Conservation (phyloP, 345 rosid species). For the Anastatica hierochuntica region DNA sequence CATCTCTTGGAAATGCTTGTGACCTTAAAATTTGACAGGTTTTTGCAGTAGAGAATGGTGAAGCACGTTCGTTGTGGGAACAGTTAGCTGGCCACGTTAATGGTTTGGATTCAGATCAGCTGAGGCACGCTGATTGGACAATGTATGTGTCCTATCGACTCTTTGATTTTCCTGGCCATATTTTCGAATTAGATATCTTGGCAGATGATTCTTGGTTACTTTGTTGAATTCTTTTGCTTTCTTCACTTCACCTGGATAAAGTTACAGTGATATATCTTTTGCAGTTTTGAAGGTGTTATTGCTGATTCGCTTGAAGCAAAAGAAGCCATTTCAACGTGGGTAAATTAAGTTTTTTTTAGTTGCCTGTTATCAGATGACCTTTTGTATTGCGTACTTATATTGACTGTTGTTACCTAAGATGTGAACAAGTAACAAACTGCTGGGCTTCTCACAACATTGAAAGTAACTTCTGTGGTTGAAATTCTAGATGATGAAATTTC, state of each 20-base stretch:
- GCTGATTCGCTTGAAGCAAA: slow-evolving; percentile 79
- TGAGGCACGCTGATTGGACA: slow-evolving; percentile 71
- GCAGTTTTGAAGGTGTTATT: slow-evolving; percentile 84
- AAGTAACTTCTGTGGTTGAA: slow-evolving; percentile 14
- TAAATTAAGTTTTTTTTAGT: slow-evolving; percentile 12
- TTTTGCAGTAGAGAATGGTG: slow-evolving; percentile 48
- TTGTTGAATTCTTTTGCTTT: slow-evolving; percentile 8
- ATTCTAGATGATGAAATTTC: slow-evolving; percentile 43
- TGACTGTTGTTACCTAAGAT: slow-evolving; percentile 8
- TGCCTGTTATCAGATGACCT: slow-evolving; percentile 6
- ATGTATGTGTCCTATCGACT: slow-evolving; percentile 38
- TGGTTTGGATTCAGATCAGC: slow-evolving; percentile 38
- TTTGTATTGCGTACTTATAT: background rate
- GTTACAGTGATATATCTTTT: slow-evolving; percentile 20
- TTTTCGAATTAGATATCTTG: slow-evolving; percentile 4
- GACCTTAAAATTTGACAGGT: slow-evolving; percentile 47
- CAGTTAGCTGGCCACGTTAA: slow-evolving; percentile 43
- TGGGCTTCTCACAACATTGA: slow-evolving; percentile 4
- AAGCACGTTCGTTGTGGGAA: slow-evolving; percentile 57
- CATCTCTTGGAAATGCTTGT: slow-evolving; percentile 29
- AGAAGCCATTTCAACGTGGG: slow-evolving; percentile 71
- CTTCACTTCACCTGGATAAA: slow-evolving; percentile 18
- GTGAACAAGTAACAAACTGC: slow-evolving; percentile 7
- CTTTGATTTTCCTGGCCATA: background rate
- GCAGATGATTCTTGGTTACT: slow-evolving; percentile 15